Base-by-base conservation (phyloP, 2,329 filamentous ascomycete species). In the Biscogniauxia sp. region DNA sequence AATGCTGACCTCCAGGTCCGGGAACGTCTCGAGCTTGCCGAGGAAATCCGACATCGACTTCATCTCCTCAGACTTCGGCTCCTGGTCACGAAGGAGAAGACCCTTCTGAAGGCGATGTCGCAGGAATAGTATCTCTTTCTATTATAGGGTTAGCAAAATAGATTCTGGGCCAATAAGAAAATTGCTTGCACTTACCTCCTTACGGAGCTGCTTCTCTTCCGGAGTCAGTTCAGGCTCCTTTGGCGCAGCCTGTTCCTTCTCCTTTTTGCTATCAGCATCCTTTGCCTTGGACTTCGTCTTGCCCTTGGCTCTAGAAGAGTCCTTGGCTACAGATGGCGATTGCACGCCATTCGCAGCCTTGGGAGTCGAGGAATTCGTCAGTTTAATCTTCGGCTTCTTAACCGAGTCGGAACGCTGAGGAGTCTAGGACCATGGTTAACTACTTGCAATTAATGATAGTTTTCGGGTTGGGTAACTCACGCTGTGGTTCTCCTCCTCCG, bases 41-140 rank as follows among this genome's bases (percentile, higher is more conserved):
- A 96, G 82, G 70, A 88, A 92, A 19, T 91, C 88, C 4, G 88
- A 88, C 88, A 95, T 93, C 54, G 80, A 78, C 64, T 86, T 80
- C 90, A 94, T 93, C 68, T 94, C 91, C 7, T 93, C 88, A 69
- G 92, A 91, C 76, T 93, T 90, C n/a, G 94, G 93, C 54, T 88
- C 85, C 68, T 91, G 86, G 66, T 97, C 93, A 61, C 91, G 86
- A 20, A 90, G 91, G 51, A 99, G 82, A 69, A 99, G 93, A 0
- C 93, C 93, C 75, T 96, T 96, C 74, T 99, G 95, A 37, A 99
- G 87, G 75, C 93, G 92, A 78, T 99, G 94, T 65, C 95, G 90
- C 49, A 97, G 84, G 76, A 96, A 98, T 32, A 97, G 80, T n/a
- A 99, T 92, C 68, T 91, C 88, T 67, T 87, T 88, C 83, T 90